Evolutionary conservation across 2,329 filamentous ascomycete species (phyloP).

Genomic region (Dactylellina parvicollis): DNA sequence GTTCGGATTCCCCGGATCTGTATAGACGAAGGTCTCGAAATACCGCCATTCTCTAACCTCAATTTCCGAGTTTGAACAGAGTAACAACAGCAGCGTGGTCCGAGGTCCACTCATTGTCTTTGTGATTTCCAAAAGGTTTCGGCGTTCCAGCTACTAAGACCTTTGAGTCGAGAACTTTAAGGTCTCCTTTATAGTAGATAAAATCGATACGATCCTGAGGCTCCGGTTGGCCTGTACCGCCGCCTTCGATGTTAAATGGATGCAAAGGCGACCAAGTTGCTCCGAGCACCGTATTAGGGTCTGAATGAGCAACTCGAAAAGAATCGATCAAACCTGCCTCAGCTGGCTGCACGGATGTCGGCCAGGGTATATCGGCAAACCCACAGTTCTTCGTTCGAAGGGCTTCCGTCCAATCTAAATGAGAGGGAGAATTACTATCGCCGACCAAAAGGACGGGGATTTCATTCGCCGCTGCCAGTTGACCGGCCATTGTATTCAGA

Average conservation of each 20-base stretch:
- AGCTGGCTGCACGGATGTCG: slow-evolving; percentile 61
- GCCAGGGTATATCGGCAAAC: slow-evolving; percentile 61
- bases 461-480: slow-evolving; percentile 59
- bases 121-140: slow-evolving; percentile 60
- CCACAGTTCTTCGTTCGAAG: slow-evolving; percentile 61
- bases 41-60: too few relatives aligned
- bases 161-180: slow-evolving; percentile 59
- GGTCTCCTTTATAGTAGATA: slow-evolving; percentile 61
- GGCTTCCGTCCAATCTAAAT: slow-evolving; percentile 62
- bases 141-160: slow-evolving; percentile 60
- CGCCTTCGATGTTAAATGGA: slow-evolving; percentile 59
- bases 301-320: slow-evolving; percentile 61
- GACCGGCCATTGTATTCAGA: slow-evolving; percentile 59
- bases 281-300: slow-evolving; percentile 60
- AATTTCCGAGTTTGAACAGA: too few relatives aligned
- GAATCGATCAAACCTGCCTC: slow-evolving; percentile 62
- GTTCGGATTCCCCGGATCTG: too few relatives aligned
- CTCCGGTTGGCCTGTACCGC: slow-evolving; percentile 58
- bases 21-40: too few relatives aligned
- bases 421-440: slow-evolving; percentile 64
- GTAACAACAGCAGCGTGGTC: slow-evolving; percentile 60
- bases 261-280: slow-evolving; percentile 63
- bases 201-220: slow-evolving; percentile 64
- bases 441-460: slow-evolving; percentile 62
- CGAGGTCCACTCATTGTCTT: slow-evolving; percentile 63